Evolutionary conservation across 2,329 filamentous ascomycete genomes (phyloP).

Genomic region (Clarireedia monteithiana): DNA sequence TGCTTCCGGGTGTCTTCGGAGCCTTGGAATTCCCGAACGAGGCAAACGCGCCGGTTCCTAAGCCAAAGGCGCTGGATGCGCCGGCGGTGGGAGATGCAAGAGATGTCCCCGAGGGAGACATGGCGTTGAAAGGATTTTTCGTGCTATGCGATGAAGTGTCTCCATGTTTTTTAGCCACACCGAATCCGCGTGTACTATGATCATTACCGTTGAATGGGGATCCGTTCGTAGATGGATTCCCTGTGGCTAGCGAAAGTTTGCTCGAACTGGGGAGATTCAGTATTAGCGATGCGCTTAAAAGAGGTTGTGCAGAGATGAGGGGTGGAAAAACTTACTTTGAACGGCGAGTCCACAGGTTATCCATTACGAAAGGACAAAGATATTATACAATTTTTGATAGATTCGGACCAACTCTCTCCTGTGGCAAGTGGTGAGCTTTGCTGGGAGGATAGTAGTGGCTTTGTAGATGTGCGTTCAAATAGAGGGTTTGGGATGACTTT

Average conservation of each 20-base stretch:
- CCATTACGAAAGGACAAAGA: constrained; percentile 22
- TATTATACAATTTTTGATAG: constrained; percentile 2
- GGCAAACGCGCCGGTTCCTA: constrained; percentile 92
- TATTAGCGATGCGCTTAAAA: constrained; percentile 4
- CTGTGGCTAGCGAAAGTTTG: constrained; percentile 81
- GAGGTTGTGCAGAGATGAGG: constrained; percentile 2
- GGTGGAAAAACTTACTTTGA: constrained; percentile 53
- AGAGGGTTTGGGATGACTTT: not conserved
- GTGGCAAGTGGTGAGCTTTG: constrained; percentile 11
- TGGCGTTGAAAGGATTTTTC: constrained; percentile 67
- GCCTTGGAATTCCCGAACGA: constrained; percentile 88
- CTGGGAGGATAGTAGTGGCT: constrained; percentile 6
- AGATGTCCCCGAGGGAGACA: constrained; percentile 8
- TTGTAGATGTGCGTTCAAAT: constrained; percentile 5
- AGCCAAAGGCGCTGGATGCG: constrained; percentile 82
- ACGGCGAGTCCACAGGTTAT: constrained; percentile 65
- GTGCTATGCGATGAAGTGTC: constrained; percentile 65
- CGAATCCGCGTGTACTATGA: constrained; percentile 52
- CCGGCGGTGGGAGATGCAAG: constrained; percentile 34
- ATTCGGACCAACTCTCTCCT: constrained; percentile 12
- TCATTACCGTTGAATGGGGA: constrained; percentile 32
- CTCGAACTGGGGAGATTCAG: constrained; percentile 35
- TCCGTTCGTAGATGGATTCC: constrained; percentile 39
- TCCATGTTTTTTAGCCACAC: constrained; percentile 67
- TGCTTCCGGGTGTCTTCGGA: constrained; percentile 74